A percentile compares a stretch with the other conserved stretches of the same genome.
Evolutionary conservation across 148 eudicot species (phyloP).

Genomic region (Spergularia bocconei): DNA sequence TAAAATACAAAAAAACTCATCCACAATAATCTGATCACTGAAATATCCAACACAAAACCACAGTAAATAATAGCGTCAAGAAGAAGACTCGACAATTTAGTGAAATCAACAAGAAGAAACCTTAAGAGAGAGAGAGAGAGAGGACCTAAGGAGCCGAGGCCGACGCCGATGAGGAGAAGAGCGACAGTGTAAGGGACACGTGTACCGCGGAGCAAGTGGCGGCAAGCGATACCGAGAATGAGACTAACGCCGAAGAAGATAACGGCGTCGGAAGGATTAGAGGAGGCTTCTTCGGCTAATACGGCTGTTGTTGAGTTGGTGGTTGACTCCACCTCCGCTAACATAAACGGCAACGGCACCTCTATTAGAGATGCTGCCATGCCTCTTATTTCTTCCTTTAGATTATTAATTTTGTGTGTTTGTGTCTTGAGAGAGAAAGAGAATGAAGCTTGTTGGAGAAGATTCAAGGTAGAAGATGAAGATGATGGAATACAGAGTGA

Average conservation of each 20-base stretch:
- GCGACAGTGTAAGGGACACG: constrained; percentile 90
- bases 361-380: constrained; percentile 33
- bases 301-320: background rate
- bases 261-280: constrained; percentile 70
- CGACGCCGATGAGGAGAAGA: constrained; percentile 73
- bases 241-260: constrained; percentile 75
- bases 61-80: no score
- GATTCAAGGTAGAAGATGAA: background rate
- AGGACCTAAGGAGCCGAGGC: constrained; percentile 71
- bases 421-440: no score
- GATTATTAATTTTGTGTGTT: background rate
- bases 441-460: no score
- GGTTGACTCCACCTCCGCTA: constrained; percentile 20
- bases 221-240: constrained; percentile 66
- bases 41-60: no score
- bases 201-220: constrained; percentile 78
- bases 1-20: no score
- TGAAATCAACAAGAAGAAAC: no score
- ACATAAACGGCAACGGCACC: constrained; percentile 29
- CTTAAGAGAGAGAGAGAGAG: background rate
- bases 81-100: no score
- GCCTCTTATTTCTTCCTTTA: background rate
- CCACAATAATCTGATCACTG: no score
- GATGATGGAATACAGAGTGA: background rate
- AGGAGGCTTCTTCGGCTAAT: constrained; percentile 13